Conservation (phyloP, 2,329 filamentous ascomycete species). For the Magnaporthiopsis rhizophila region DNA sequence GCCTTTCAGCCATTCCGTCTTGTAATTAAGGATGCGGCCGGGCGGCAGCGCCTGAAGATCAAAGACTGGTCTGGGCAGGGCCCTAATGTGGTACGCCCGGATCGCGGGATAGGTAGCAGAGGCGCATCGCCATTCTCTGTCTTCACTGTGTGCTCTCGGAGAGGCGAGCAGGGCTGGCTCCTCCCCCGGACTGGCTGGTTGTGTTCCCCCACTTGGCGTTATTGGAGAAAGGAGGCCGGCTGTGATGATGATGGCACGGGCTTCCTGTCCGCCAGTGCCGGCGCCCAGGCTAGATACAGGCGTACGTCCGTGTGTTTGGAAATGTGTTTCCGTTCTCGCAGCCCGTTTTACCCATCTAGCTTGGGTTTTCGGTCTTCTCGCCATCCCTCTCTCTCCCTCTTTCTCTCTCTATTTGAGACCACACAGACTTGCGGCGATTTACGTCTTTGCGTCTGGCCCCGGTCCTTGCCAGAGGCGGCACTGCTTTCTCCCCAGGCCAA, state of each 20-base stretch:
- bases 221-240: background rate
- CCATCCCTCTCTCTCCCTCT: background rate
- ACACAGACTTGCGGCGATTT: background rate
- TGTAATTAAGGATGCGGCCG: background rate
- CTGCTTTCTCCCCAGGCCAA: background rate
- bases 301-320: background rate
- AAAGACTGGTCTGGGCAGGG: background rate
- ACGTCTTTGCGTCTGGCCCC: background rate
- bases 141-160: too few species aligned
- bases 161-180: background rate
- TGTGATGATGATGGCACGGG: background rate
- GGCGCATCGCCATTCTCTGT: background rate
- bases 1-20: background rate
- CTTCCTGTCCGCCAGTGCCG: too few species aligned
- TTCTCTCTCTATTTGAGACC: background rate
- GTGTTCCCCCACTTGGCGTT: background rate
- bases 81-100: background rate
- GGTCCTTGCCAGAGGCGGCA: background rate
- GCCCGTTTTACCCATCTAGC: background rate
- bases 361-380: background rate
- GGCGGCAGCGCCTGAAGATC: background rate
- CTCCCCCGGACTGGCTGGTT: background rate
- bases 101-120: background rate
- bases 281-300: background rate
- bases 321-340: background rate